phyloP scores from a whole-genome alignment of 495 filamentous ascomycete genomes.

The Hyphodiscus hymeniophilus region DNA sequence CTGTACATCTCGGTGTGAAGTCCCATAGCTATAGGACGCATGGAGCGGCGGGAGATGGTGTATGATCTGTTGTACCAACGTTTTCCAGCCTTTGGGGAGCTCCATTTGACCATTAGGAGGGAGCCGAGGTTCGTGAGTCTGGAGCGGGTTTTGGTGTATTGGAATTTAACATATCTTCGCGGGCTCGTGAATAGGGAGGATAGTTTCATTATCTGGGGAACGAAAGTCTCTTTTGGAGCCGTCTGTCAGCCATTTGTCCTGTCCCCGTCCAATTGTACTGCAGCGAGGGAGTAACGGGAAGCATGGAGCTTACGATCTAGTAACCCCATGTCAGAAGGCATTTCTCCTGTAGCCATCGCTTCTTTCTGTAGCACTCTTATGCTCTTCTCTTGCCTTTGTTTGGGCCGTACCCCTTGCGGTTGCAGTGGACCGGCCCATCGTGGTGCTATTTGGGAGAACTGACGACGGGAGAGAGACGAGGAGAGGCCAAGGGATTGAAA shows the following conservation, averaged over 20 bases:
- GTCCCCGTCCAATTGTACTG: background rate
- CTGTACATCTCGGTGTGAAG: constrained; percentile 64
- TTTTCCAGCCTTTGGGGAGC: constrained; percentile 1
- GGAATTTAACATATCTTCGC: constrained; percentile 34
- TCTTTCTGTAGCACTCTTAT: constrained; percentile 29
- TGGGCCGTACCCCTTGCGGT: constrained; percentile 1
- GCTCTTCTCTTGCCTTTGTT: constrained; percentile 30
- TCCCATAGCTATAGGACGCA: constrained; percentile 42
- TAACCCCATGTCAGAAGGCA: constrained; percentile 46
- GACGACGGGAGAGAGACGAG: constrained; percentile 8
- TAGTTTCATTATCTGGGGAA: constrained; percentile 46
- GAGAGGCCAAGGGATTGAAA: constrained; percentile 2
- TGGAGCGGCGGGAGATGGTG: constrained; percentile 31
- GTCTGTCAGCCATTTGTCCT: constrained; percentile 1
- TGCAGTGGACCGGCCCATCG: background rate
- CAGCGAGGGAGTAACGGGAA: constrained; percentile 1
- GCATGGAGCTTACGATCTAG: constrained; percentile 29
- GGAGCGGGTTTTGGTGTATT: constrained; percentile 15
- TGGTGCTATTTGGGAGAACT: constrained; percentile 13
- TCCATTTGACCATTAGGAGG: constrained; percentile 10
- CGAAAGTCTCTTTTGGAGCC: constrained; percentile 40
- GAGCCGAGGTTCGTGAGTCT: constrained; percentile 4
- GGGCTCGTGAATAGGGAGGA: constrained; percentile 46
- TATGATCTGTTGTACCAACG: constrained; percentile 8
- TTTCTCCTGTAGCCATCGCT: constrained; percentile 11